phyloP scores from a whole-genome alignment of 2,329 filamentous ascomycete genomes.

The Ascochyta koolunga region DNA sequence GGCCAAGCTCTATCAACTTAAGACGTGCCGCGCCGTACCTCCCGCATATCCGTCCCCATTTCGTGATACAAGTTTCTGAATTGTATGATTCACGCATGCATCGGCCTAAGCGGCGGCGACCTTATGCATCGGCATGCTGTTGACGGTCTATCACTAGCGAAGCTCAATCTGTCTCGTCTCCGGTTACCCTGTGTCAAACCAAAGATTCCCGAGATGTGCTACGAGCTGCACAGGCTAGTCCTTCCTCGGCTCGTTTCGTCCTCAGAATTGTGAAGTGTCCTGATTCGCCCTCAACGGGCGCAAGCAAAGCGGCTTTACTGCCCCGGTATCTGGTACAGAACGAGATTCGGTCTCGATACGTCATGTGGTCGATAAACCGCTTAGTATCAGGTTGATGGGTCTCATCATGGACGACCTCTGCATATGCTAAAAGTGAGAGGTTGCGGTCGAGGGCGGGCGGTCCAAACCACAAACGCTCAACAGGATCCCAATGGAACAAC shows the following conservation, averaged over 20 bases:
- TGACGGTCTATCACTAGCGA: slow-evolving; percentile 25
- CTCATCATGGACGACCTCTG: slow-evolving; percentile 17
- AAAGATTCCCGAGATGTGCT: slow-evolving; percentile 24
- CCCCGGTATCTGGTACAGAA: slow-evolving; percentile 20
- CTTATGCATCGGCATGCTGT: slow-evolving; percentile 26
- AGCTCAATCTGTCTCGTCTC: slow-evolving; percentile 23
- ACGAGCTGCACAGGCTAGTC: slow-evolving; percentile 28
- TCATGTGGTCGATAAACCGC: slow-evolving; percentile 12
- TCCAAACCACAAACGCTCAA: slow-evolving; percentile 1
- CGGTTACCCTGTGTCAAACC: slow-evolving; percentile 30
- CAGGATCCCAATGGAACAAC: slow-evolving; percentile 20
- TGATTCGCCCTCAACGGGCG: slow-evolving; percentile 28
- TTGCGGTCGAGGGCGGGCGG: slow-evolving; percentile 15
- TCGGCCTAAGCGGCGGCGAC: slow-evolving; percentile 32
- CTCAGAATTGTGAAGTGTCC: slow-evolving; percentile 8
- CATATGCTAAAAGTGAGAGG: slow-evolving; percentile 24
- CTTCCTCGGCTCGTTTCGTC: slow-evolving; percentile 34
- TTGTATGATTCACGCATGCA: slow-evolving; percentile 39
- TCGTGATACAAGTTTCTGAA: slow-evolving; percentile 34
- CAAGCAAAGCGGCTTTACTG: slow-evolving; percentile 30
- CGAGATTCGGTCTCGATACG: slow-evolving; percentile 30
- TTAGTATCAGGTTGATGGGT: slow-evolving; percentile 20
- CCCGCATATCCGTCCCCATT: slow-evolving; percentile 20
- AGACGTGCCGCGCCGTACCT: slow-evolving; percentile 35
- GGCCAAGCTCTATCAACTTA: not conserved